Percentiles rank a stretch among this genome's conserved stretches.
Evolutionary conservation across 306 rosid species (phyloP).

Genomic region (Trichosanthes truncata): DNA sequence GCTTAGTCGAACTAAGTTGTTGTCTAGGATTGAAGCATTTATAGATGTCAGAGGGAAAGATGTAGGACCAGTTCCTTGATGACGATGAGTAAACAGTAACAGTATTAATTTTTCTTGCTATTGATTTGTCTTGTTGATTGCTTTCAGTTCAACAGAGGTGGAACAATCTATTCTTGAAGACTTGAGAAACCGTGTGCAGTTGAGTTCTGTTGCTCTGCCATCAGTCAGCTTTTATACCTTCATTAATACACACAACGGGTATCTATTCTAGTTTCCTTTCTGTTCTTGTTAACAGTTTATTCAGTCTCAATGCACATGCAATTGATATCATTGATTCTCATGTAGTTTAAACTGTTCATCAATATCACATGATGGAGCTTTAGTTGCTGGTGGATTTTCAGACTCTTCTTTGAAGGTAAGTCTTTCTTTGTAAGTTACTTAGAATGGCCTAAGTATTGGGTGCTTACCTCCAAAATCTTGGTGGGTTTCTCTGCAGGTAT

Average conservation of each 20-base stretch:
- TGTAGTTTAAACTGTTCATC: conserved; percentile 85
- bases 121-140: conserved; percentile 18
- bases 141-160: conserved; percentile 71
- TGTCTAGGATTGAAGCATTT: background rate
- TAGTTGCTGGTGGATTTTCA: conserved; percentile 96
- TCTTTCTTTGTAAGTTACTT: conserved; percentile 1
- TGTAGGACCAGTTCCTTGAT: background rate
- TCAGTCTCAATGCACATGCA: conserved; percentile 13
- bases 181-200: conserved; percentile 92
- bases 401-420: conserved; percentile 83
- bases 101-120: background rate
- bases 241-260: conserved; percentile 83
- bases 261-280: conserved; percentile 14
- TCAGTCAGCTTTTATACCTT: conserved; percentile 91
- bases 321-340: conserved; percentile 14
- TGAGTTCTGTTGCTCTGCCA: conserved; percentile 79
- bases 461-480: conserved; percentile 8
- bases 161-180: conserved; percentile 94
- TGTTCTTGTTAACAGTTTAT: background rate
- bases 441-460: background rate
- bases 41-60: background rate
- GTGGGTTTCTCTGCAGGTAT: conserved; percentile 41
- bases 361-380: conserved; percentile 85
- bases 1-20: background rate
- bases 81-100: background rate